Evolutionary conservation across 2,329 filamentous ascomycete species (phyloP).

Genomic region (Parastagonospora nodorum): DNA sequence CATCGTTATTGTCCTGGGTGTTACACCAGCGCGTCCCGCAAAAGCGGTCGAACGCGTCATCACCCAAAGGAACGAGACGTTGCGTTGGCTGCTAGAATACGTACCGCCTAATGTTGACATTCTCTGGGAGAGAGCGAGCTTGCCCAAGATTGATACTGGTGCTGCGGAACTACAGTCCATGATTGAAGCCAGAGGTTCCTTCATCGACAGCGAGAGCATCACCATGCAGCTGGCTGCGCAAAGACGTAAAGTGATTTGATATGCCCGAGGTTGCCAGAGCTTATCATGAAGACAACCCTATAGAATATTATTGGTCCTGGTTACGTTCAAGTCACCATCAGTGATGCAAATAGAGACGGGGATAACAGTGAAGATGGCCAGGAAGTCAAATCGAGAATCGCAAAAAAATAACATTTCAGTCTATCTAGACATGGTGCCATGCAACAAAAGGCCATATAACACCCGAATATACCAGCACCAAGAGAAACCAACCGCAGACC

Average conservation of each 20-base stretch:
- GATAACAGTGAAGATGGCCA: too few species aligned
- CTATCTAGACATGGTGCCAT: too few species aligned
- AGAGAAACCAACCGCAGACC: too few species aligned
- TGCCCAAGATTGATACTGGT: neutral
- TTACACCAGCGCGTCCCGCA: neutral
- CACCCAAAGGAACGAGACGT: constrained; percentile 1
- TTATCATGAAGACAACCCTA: too few species aligned
- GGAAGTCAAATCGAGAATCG: too few species aligned
- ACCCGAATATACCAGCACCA: too few species aligned
- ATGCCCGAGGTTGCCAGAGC: too few species aligned
- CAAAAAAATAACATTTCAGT: too few species aligned
- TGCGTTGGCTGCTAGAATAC: constrained; percentile 4
- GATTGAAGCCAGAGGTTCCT: neutral
- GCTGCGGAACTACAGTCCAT: neutral
- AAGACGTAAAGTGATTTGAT: neutral
- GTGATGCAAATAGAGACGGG: too few species aligned
- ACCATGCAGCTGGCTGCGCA: neutral
- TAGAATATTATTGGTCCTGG: too few species aligned
- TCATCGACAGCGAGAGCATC: neutral
- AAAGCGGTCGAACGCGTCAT: neutral
- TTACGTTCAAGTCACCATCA: too few species aligned
- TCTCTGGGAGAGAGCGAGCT: constrained; percentile 1
- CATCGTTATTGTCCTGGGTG: constrained; percentile 9
- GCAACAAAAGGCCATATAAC: too few species aligned
- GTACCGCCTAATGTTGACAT: constrained; percentile 4